Percentiles rank a stretch among this genome's conserved stretches.
Evolutionary conservation across 306 rosid species (phyloP).

Genomic region (Lagenaria siceraria): DNA sequence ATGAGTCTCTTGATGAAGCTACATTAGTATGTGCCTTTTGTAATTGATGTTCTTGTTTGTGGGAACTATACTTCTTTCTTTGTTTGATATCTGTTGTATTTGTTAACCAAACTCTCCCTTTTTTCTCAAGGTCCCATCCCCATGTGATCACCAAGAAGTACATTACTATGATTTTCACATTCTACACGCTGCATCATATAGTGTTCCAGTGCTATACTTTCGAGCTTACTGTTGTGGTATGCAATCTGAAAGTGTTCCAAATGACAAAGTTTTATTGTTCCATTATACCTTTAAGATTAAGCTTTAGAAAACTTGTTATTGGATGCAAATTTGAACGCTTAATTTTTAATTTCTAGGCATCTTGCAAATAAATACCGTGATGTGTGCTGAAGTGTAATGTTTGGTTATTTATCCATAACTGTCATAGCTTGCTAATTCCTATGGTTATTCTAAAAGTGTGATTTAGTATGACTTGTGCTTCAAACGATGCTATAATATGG

Average conservation of each 20-base stretch:
- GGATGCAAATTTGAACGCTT: neutral
- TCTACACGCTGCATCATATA: slow-evolving; percentile 51
- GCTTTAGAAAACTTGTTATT: neutral
- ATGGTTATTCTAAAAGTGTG: neutral
- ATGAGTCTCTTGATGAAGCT: slow-evolving; percentile 45
- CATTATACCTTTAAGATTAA: neutral
- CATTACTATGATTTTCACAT: slow-evolving; percentile 59
- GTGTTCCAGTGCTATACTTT: slow-evolving; percentile 70
- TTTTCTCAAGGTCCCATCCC: slow-evolving; percentile 28
- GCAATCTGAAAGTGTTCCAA: slow-evolving; percentile 5
- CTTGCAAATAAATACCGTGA: neutral
- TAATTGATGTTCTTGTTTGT: slow-evolving; percentile 1
- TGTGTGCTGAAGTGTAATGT: neutral
- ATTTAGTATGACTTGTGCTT: too few relatives aligned
- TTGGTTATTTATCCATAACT: neutral
- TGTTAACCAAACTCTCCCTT: slow-evolving; percentile 3
- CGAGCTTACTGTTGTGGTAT: slow-evolving; percentile 54
- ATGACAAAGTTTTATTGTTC: neutral
- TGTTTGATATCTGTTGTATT: neutral
- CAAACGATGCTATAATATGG: neutral
- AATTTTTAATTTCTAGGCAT: neutral
- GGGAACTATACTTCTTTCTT: neutral
- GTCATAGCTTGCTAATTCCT: neutral
- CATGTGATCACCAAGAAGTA: slow-evolving; percentile 19
- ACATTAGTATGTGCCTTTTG: slow-evolving; percentile 46